Percentiles rank a stretch among this genome's conserved stretches.
These are phyloP conservation scores for Cordyceps pruinosa DNA, from an alignment of 2,329 filamentous ascomycete genomes.

Conservation along the genomic window DNA sequence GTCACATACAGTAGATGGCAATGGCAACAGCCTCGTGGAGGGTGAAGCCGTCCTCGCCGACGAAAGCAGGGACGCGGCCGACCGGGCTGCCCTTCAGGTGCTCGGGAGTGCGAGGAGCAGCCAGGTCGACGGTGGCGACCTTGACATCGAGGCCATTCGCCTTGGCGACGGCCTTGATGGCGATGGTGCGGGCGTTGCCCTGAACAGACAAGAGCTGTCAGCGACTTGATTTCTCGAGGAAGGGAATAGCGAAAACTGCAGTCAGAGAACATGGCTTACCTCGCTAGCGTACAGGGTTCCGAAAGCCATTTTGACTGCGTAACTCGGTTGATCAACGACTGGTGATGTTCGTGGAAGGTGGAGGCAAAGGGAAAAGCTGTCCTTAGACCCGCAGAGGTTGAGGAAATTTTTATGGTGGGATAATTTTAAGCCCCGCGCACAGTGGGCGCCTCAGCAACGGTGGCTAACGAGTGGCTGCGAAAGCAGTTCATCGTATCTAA, in stretches of 20 bases:
- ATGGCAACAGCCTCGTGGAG: constrained; percentile 90
- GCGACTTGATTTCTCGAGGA: constrained; percentile 25
- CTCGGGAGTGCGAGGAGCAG: constrained; percentile 57
- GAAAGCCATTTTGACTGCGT: constrained; percentile 72
- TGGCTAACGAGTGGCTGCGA: constrained; percentile 18
- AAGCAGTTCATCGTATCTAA: constrained; percentile 11
- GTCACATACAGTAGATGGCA: constrained; percentile 87
- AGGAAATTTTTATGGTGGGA: constrained; percentile 29
- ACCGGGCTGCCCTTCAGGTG: constrained; percentile 83
- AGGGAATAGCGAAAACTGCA: constrained; percentile 12
- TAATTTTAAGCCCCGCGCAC: constrained; percentile 28
- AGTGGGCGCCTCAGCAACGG: constrained; percentile 19
- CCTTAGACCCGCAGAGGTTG: background rate
- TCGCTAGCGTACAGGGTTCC: constrained; percentile 90
- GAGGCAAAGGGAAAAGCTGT: constrained; percentile 22
- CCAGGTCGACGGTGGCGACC: constrained; percentile 63
- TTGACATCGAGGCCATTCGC: constrained; percentile 93
- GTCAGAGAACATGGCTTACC: constrained; percentile 43
- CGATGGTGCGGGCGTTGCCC: constrained; percentile 84
- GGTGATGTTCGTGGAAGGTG: constrained; percentile 20
- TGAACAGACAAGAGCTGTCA: constrained; percentile 35
- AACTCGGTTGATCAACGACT: constrained; percentile 20
- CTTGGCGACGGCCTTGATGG: constrained; percentile 90
- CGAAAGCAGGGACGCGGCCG: constrained; percentile 87
- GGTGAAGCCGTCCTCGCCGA: constrained; percentile 83